phyloP scores from a whole-genome alignment of 148 eudicot species.

The Silene latifolia region DNA sequence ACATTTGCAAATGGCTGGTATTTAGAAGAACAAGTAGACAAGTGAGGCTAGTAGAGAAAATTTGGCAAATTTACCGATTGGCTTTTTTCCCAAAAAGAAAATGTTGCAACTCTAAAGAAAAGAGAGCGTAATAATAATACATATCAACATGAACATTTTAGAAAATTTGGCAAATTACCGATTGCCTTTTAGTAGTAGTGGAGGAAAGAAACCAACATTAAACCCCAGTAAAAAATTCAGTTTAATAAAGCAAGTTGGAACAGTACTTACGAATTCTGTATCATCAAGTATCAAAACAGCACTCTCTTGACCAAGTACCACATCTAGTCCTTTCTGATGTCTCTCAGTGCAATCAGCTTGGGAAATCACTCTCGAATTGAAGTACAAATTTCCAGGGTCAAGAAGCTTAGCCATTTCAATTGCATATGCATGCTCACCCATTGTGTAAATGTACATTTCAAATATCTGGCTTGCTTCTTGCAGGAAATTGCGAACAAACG shows the following conservation, averaged over 20 bases:
- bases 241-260: background rate
- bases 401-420: constrained; percentile 79
- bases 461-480: constrained; percentile 74
- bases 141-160: background rate
- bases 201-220: background rate
- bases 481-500: constrained; percentile 71
- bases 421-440: constrained; percentile 88
- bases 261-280: constrained; percentile 62
- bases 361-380: constrained; percentile 70
- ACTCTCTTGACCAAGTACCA: constrained; percentile 79
- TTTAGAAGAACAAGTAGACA: no score
- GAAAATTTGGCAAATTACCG: background rate
- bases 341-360: constrained; percentile 75
- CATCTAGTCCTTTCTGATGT: constrained; percentile 88
- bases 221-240: no score
- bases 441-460: constrained; percentile 95
- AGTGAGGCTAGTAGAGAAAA: no score
- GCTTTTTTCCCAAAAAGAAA: no score
- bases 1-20: no score
- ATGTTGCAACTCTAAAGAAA: no score
- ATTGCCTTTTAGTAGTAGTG: background rate
- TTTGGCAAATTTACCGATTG: no score
- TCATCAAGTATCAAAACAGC: constrained; percentile 91
- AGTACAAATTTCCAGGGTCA: constrained; percentile 54
- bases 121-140: background rate